Base-by-base conservation (phyloP, 2,329 filamentous ascomycete genomes). In the Shiraia bambusicola region DNA sequence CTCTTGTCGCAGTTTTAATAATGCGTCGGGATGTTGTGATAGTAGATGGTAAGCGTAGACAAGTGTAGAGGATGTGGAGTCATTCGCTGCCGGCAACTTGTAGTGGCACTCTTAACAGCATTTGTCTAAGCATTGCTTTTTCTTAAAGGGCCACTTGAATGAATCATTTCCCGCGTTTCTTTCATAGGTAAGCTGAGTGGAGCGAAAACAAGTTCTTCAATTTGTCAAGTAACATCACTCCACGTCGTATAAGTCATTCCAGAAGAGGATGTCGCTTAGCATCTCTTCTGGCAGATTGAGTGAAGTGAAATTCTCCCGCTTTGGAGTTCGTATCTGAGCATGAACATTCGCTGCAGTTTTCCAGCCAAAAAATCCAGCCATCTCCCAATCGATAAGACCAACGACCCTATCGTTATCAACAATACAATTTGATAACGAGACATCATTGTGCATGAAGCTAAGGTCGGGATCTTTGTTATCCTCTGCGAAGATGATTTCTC, bases 311-410 rank as follows among this genome's bases (percentile, higher is more conserved):
- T 40, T 34, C 30, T 34, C 30, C 4, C 29, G 17, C 17, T 26
- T 32, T 25, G 33, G 43, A 17, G 39, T 31, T 16, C 47, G 32
- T 6, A 49, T 37, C 30, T 34, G 24, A 10, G 17, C 16, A 37
- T 50, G 47, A 12, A 50, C 33, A 11, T 25, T 17, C n/a, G 13
- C 34, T 9, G 44, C 45, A 27, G 29, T 49, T 28, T 44, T 39
- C 38, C 45, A 45, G 24, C 48, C 48, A 31, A 51, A 42, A 26
- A 37, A 49, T 17, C 48, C 48, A 11, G 45, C 48, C 35, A 46
- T 47, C 42, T 49, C 49, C 49, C 49, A 46, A 27, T 52, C 45
- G 14, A 46, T 17, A 11, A 52, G 33, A n/a, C 36, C 49, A 10
- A 46, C 42, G 16, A 52, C 38, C 16, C 13, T 30, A 28, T 43